A percentile compares a stretch with the other conserved stretches of the same genome.
Conservation (phyloP, 2,329 filamentous ascomycete genomes). For the Tolypocladium endophyticum region DNA sequence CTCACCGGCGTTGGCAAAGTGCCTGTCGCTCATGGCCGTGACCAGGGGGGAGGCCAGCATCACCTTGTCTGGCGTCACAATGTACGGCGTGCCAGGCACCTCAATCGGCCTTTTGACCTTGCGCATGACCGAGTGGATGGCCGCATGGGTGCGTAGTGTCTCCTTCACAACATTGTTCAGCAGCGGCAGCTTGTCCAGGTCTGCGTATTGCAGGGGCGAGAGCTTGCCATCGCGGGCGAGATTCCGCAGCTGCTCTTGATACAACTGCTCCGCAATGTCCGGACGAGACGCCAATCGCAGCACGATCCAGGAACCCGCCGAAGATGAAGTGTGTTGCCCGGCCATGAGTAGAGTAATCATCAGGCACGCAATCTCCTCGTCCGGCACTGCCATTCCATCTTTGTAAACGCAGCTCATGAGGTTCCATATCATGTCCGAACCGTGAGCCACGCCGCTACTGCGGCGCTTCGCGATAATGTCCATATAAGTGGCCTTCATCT, state of each 20-base stretch:
- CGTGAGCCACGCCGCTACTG: constrained; percentile 35
- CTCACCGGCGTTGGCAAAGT: constrained; percentile 61
- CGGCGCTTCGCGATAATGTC: constrained; percentile 69
- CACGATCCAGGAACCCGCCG: constrained; percentile 69
- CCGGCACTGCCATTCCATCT: constrained; percentile 66
- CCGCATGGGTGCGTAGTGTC: constrained; percentile 59
- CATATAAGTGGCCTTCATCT: constrained; percentile 72
- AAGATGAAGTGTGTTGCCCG: constrained; percentile 71
- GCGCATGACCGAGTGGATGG: constrained; percentile 65
- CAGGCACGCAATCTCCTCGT: constrained; percentile 80
- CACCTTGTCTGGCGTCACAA: constrained; percentile 40
- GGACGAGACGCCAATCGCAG: constrained; percentile 62
- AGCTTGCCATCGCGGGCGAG: constrained; percentile 57
- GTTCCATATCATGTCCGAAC: constrained; percentile 79
- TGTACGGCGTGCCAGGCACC: constrained; percentile 59
- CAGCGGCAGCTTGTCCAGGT: constrained; percentile 49
- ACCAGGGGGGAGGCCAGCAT: constrained; percentile 32
- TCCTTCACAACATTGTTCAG: constrained; percentile 58
- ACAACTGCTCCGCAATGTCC: constrained; percentile 59
- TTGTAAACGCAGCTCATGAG: constrained; percentile 82
- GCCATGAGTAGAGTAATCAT: constrained; percentile 91
- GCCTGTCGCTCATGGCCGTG: constrained; percentile 36
- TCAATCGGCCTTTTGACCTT: constrained; percentile 59
- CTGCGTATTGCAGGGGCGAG: constrained; percentile 44
- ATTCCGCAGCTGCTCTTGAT: constrained; percentile 60